Conservation (phyloP, 73 alveolate species). For the Paramecium caudatum region DNA sequence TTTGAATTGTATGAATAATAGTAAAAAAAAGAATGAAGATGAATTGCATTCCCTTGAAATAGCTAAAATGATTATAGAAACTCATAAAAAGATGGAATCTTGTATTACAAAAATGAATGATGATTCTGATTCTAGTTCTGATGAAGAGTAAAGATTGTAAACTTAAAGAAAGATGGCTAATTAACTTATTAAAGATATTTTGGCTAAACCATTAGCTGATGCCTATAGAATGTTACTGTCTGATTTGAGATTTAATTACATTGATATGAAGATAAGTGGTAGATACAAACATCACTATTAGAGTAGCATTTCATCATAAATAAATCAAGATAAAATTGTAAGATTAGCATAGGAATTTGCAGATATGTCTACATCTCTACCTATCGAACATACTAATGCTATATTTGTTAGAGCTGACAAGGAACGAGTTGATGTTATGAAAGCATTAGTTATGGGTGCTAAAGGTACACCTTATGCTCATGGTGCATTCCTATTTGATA, state of each 20-base stretch:
- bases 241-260: conserved; percentile 79
- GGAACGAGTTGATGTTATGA: conserved; percentile 96
- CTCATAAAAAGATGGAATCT: conserved; percentile 54
- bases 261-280: conserved; percentile 75
- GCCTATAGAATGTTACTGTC: conserved; percentile 71
- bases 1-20: conserved; percentile 75
- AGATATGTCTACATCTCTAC: conserved; percentile 94
- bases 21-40: conserved; percentile 73
- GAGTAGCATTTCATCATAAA: conserved; percentile 32
- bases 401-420: conserved; percentile 95
- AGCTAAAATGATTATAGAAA: conserved; percentile 75
- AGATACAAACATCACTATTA: conserved; percentile 82
- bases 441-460: conserved; percentile 96
- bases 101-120: conserved; percentile 49
- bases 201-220: conserved; percentile 49
- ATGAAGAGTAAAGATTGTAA: neutral
- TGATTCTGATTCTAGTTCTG: conserved; percentile 34
- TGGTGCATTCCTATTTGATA: conserved; percentile 97
- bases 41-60: conserved; percentile 66
- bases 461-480: conserved; percentile 98
- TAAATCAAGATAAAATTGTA: conserved; percentile 75
- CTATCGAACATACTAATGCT: conserved; percentile 96
- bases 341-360: conserved; percentile 97
- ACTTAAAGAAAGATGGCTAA: conserved; percentile 6
- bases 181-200: conserved; percentile 44